Evolutionary conservation across 192 early-diverging fungal species (phyloP).

Genomic region (Mortierella claussenii): DNA sequence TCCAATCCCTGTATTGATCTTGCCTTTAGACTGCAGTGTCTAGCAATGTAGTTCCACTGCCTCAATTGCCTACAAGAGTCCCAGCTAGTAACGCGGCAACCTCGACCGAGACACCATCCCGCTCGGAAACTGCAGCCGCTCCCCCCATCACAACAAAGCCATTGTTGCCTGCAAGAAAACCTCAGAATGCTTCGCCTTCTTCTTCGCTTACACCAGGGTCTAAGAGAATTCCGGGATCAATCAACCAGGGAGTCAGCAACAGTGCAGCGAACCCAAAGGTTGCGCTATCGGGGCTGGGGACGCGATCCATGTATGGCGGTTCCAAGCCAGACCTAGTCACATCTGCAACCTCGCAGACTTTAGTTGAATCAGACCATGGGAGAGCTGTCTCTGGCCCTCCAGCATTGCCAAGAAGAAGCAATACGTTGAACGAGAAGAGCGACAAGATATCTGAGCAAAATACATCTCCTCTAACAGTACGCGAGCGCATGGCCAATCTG

Average conservation of each 20-base stretch:
- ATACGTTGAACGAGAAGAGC: constrained; percentile 7
- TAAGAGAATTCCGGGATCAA: neutral
- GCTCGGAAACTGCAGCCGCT: neutral
- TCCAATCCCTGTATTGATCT: too few species aligned
- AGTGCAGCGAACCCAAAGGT: neutral
- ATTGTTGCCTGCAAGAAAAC: constrained; percentile 12
- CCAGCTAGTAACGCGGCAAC: neutral
- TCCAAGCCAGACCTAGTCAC: neutral
- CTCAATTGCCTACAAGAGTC: constrained; percentile 16
- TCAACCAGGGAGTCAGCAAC: constrained; percentile 4
- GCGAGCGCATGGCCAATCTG: constrained; percentile 41
- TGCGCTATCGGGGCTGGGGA: constrained; percentile 15
- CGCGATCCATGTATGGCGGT: constrained; percentile 10
- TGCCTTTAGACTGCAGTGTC: too few species aligned
- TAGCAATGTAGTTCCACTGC: too few species aligned
- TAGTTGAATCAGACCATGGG: neutral
- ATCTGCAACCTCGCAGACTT: neutral
- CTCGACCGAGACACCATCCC: neutral
- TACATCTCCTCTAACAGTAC: constrained; percentile 18
- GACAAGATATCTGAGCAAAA: neutral
- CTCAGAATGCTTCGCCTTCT: neutral
- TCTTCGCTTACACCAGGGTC: neutral
- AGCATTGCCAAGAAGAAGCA: constrained; percentile 25
- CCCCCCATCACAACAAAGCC: neutral
- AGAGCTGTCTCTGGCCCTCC: constrained; percentile 18